Conservation (phyloP, 2,329 filamentous ascomycete species). For the Xylariaceae sp. region DNA sequence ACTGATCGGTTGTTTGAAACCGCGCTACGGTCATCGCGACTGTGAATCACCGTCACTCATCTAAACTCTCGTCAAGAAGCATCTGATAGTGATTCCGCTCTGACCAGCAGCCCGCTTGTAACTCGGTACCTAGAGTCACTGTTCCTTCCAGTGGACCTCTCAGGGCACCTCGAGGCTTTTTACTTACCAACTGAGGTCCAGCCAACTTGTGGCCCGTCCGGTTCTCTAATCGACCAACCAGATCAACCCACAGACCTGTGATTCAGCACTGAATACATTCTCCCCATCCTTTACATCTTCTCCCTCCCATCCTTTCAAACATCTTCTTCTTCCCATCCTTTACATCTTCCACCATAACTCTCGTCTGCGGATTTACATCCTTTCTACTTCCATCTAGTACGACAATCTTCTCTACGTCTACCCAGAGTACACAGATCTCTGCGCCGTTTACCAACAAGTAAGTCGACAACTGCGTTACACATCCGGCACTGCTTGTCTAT, state of each 20-base stretch:
- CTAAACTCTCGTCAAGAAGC: slow-evolving; percentile 4
- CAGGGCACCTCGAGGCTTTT: neutral
- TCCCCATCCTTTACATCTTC: neutral
- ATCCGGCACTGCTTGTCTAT: too few relatives aligned
- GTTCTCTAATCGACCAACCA: neutral
- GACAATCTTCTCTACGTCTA: neutral
- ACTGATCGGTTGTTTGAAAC: neutral
- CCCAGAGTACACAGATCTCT: neutral
- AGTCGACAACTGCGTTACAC: neutral
- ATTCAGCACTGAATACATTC: neutral
- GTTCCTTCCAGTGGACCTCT: neutral
- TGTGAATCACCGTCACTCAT: slow-evolving; percentile 4
- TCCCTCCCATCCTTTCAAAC: too few relatives aligned
- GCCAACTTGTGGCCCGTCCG: neutral
- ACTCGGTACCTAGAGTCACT: neutral
- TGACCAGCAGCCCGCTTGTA: slow-evolving; percentile 3
- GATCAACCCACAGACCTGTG: slow-evolving; percentile 6
- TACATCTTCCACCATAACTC: neutral
- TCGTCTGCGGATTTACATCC: slow-evolving; percentile 1
- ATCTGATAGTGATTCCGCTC: slow-evolving; percentile 8
- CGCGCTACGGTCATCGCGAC: slow-evolving; percentile 1
- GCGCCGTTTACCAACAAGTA: neutral
- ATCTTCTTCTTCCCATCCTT: neutral
- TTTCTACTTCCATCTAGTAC: neutral
- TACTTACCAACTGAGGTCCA: slow-evolving; percentile 4